A percentile compares a stretch with the other conserved stretches of the same genome.
These are phyloP conservation scores for Blastobotrys raffinosifermentans DNA, from an alignment of 1,139 yeast species.

Conservation along the genomic window DNA sequence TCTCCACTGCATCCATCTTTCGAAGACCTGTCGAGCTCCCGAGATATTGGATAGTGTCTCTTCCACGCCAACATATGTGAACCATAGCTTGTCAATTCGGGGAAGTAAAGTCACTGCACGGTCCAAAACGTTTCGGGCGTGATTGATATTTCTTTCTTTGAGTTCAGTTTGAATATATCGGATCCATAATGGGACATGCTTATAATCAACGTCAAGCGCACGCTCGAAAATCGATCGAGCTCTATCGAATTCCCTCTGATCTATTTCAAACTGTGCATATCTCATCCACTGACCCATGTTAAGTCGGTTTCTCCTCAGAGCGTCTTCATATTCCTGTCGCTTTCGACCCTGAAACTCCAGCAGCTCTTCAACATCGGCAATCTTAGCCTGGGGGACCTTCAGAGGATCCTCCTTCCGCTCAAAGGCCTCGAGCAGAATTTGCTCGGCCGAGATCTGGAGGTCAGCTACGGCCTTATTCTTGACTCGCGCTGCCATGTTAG, in stretches of 20 bases:
- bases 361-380: conserved; percentile 76
- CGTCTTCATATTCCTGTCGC: conserved; percentile 79
- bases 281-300: conserved; percentile 88
- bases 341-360: conserved; percentile 68
- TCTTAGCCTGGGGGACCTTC: conserved; percentile 39
- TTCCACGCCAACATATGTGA: conserved; percentile 65
- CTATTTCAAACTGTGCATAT: conserved; percentile 83
- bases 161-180: conserved; percentile 77
- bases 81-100: conserved; percentile 82
- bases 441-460: conserved; percentile 52
- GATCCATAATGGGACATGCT: conserved; percentile 79
- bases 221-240: conserved; percentile 88
- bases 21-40: conserved; percentile 62
- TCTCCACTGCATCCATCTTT: conserved; percentile 73
- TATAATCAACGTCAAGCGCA: conserved; percentile 70
- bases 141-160: conserved; percentile 66
- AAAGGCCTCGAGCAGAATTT: conserved; percentile 50
- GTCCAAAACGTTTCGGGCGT: conserved; percentile 80
- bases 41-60: conserved; percentile 64
- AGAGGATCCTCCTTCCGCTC: conserved; percentile 42
- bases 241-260: conserved; percentile 66
- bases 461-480: conserved; percentile 44
- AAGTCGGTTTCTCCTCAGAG: conserved; percentile 71
- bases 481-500: conserved; percentile 19
- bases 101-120: conserved; percentile 74